These are phyloP conservation scores for Hygrophorus russula DNA, from an alignment of 768 basidiomycete genomes.

Conservation along the genomic window DNA sequence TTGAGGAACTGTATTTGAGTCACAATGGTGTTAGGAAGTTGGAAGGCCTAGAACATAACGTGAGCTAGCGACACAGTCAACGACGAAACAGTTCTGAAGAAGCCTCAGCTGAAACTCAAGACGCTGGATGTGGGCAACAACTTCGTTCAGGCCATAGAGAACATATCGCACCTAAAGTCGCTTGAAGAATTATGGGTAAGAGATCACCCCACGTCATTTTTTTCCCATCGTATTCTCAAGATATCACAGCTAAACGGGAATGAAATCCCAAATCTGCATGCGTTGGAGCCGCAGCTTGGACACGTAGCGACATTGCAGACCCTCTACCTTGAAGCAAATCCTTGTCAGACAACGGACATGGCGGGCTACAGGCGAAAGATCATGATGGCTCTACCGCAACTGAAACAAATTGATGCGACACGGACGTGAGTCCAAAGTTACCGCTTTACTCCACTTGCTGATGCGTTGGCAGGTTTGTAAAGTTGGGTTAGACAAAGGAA, in stretches of 20 bases:
- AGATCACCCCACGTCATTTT: constrained; percentile 1
- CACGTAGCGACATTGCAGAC: constrained; percentile 61
- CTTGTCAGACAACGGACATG: constrained; percentile 73
- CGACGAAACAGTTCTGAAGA: not conserved
- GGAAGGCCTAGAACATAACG: constrained; percentile 81
- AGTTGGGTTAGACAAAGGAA: not conserved
- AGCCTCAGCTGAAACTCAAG: constrained; percentile 46
- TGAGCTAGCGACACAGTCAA: constrained; percentile 20
- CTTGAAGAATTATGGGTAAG: constrained; percentile 95
- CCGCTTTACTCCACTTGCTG: not conserved
- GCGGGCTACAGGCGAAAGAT: constrained; percentile 80
- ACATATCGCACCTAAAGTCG: constrained; percentile 59
- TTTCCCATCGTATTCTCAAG: not conserved
- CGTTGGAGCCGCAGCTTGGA: constrained; percentile 57
- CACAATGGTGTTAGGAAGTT: constrained; percentile 83
- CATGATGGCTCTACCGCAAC: constrained; percentile 76
- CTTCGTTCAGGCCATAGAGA: constrained; percentile 68
- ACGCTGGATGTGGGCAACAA: constrained; percentile 88
- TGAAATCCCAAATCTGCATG: constrained; percentile 57
- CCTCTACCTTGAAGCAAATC: constrained; percentile 92
- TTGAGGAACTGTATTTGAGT: constrained; percentile 88
- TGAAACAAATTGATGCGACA: constrained; percentile 95
- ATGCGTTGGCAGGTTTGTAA: not conserved
- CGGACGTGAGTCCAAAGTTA: constrained; percentile 70
- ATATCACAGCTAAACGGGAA: constrained; percentile 76